Conservation (phyloP, 768 basidiomycete species). For the Boletus fagicola region DNA sequence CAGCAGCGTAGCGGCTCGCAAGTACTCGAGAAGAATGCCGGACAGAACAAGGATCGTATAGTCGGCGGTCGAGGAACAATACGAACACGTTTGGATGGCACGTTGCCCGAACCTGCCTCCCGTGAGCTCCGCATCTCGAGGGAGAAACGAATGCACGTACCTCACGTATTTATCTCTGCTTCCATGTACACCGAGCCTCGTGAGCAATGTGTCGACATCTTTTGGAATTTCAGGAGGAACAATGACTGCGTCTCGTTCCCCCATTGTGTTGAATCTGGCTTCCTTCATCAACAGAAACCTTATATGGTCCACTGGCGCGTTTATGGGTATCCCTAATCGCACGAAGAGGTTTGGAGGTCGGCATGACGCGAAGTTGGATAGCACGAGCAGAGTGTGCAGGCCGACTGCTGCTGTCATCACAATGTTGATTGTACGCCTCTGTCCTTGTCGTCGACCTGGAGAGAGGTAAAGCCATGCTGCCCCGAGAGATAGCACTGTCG, state of each 20-base stretch:
- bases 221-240: conserved; percentile 38
- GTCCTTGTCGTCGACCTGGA: conserved; percentile 5
- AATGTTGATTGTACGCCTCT: not conserved
- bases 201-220: conserved; percentile 52
- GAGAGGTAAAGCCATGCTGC: conserved; percentile 19
- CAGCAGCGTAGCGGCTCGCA: conserved; percentile 53
- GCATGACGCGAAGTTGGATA: conserved; percentile 14
- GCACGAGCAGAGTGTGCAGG: conserved; percentile 18
- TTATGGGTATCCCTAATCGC: conserved; percentile 52
- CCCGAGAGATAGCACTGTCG: conserved; percentile 18
- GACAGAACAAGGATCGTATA: conserved; percentile 60
- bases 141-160: conserved; percentile 34
- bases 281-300: conserved; percentile 43
- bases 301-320: conserved; percentile 51
- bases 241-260: conserved; percentile 10
- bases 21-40: conserved; percentile 53
- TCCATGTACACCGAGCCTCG: conserved; percentile 55
- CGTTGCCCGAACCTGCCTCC: conserved; percentile 62
- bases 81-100: conserved; percentile 59
- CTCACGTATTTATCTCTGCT: conserved; percentile 57
- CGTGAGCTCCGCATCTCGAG: not conserved
- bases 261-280: conserved; percentile 37
- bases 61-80: conserved; percentile 60
- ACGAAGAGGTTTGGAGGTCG: conserved; percentile 64
- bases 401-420: conserved; percentile 10